These are phyloP conservation scores for Cryptococcus maquisensis DNA, from an alignment of 1,284 basidiomycete species.

Conservation along the genomic window DNA sequence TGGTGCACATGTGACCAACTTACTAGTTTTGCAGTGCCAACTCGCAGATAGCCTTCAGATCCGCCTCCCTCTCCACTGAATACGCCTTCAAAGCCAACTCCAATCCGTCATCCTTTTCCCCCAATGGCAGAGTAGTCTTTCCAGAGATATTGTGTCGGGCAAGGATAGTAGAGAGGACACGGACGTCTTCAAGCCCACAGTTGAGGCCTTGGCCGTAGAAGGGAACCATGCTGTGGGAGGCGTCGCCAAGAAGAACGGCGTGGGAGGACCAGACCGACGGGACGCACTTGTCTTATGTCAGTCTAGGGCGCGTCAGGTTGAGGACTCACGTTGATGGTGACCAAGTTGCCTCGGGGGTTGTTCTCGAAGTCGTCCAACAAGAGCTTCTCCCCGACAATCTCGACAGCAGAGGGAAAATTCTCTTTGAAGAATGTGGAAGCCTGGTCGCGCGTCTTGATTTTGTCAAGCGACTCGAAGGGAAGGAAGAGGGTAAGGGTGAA, in stretches of 20 bases:
- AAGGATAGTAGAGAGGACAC: conserved; percentile 74
- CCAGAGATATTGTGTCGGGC: conserved; percentile 62
- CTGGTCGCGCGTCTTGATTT: conserved; percentile 58
- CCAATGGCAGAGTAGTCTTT: conserved; percentile 35
- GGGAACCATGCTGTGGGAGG: conserved; percentile 88
- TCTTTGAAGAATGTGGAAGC: conserved; percentile 72
- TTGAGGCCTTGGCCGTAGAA: conserved; percentile 99
- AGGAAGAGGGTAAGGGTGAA: conserved; percentile 79
- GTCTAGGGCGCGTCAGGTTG: not conserved
- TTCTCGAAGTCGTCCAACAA: conserved; percentile 70
- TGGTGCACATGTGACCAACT: conserved; percentile 49
- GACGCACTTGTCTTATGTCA: conserved; percentile 37
- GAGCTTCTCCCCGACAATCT: conserved; percentile 72
- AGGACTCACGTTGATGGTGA: conserved; percentile 74
- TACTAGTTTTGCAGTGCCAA: conserved; percentile 95
- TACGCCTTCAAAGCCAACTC: conserved; percentile 68
- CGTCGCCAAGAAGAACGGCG: conserved; percentile 84
- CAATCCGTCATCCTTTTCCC: conserved; percentile 52
- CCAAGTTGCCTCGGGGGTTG: conserved; percentile 83
- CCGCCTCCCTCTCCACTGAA: conserved; percentile 73
- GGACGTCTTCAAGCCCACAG: conserved; percentile 94
- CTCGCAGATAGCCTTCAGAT: conserved; percentile 83
- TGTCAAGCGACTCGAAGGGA: conserved; percentile 71
- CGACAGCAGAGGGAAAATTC: conserved; percentile 83
- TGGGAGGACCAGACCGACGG: conserved; percentile 89